Conservation (phyloP, 495 filamentous ascomycete species). For the Baudoinia panamericana region DNA sequence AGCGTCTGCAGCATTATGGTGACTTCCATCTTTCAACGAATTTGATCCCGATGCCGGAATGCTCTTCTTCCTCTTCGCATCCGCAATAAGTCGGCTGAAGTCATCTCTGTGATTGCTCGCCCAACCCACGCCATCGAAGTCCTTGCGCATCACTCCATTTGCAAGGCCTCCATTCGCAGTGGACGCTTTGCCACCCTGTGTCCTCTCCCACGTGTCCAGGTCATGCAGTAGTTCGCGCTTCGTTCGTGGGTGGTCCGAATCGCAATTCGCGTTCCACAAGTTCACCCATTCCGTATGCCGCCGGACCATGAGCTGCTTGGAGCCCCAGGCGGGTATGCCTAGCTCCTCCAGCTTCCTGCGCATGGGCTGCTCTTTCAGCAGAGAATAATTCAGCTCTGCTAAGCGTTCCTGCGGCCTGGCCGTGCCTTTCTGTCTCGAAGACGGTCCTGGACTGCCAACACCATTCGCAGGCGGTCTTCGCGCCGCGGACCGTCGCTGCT, state of each 20-base stretch:
- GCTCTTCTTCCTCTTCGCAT: conserved; percentile 40
- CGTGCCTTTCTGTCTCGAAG: conserved; percentile 1
- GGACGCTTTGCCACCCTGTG: conserved; percentile 43
- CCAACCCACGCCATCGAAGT: conserved; percentile 73
- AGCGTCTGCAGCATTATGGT: too few species aligned
- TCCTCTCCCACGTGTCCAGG: conserved; percentile 72
- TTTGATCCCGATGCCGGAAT: conserved; percentile 1
- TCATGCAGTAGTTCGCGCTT: conserved; percentile 63
- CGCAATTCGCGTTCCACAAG: conserved; percentile 92
- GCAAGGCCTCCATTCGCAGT: conserved; percentile 1
- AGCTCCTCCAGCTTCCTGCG: conserved; percentile 69
- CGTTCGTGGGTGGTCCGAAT: conserved; percentile 56
- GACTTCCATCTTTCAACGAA: background rate
- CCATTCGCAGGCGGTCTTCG: conserved; percentile 4
- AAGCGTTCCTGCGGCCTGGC: conserved; percentile 36
- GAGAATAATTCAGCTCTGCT: conserved; percentile 63
- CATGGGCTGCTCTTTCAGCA: conserved; percentile 62
- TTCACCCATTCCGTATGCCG: conserved; percentile 91
- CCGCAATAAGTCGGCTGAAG: conserved; percentile 63
- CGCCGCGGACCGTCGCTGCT: conserved; percentile 1
- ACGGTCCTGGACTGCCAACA: background rate
- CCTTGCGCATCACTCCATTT: conserved; percentile 51
- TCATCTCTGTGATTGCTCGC: conserved; percentile 53
- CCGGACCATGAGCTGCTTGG: conserved; percentile 52
- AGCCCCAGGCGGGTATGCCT: conserved; percentile 62